Base-by-base conservation (phyloP, 139 green algal genomes). In the Picochlorum sp. region DNA sequence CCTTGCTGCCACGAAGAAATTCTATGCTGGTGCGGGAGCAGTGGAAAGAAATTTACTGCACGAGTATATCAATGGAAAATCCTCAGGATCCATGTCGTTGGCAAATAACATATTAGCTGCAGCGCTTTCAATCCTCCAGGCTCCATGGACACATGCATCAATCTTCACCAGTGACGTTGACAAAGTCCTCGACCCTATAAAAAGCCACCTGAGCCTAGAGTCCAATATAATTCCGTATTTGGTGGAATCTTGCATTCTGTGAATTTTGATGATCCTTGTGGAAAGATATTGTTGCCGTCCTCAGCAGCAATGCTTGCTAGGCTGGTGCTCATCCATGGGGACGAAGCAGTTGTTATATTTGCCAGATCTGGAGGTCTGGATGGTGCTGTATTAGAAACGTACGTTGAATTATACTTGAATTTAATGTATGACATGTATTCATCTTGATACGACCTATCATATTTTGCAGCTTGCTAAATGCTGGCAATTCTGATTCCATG, bases 341-440 rank as follows among this genome's bases (percentile, higher is more conserved):
- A 68, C 6, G n/a, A 37, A 6, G 49, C 68, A 13, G 26, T 63
- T 24, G 64, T 16, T 24, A 20, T 18, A 20, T 83, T 72, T 57
- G 61, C 80, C 18, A 24, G 50, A 30, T 63, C 70, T 32, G 75
- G 85, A 2, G 87, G 87, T 23, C 61, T 89, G 49, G 38, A 56
- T 1, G 52, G 68, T 4, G 26, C 45, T 4, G 57, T 76, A 0
- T 30, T 90, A 32, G 66, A 81, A 26, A 54, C 13, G 47, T 54
- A 54, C 16, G 47, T 54, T 41, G 47, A 23, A 18, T 54, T 1
- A 13, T 54, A 30, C 11, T 2, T 23, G 47, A 20, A 23, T 54
- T 9, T 54, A 20, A 13, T 23, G 47, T 16, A 23, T n/a, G 47
- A 54, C 8, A n/a, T 54, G 34, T 41, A 41, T 41, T 13, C 8